Base-by-base conservation (phyloP, 164 flowering plant genomes). In the Houttuynia cordata region DNA sequence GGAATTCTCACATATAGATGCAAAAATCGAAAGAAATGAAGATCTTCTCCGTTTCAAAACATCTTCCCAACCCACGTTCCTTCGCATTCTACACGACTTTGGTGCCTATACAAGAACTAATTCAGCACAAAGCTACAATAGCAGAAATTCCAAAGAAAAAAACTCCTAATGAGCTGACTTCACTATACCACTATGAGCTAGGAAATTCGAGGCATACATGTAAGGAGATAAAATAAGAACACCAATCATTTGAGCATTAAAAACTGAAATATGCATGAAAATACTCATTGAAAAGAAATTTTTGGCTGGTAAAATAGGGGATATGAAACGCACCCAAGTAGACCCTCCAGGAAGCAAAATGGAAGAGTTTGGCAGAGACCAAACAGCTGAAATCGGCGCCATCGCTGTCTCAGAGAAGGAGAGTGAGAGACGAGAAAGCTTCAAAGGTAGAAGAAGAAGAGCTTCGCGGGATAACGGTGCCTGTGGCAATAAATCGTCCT, bases 311-410 rank as follows among this genome's bases (percentile, higher is more conserved):
- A 60, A 51, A 17, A n/a, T 20, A 23, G 39, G 34, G 19, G 4
- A 37, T 15, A 39, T 22, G 37, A 23, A 52, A 41, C 67, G 70
- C 58, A 50, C 10, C 0, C 64, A 0, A 12, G 71, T 60, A 40
- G 72, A 25, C 51, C 49, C 62, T 54, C 51, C 63, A 18, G 51
- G 23, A 30, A 66, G 42, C 41, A 52, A 7, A 1, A 39, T 53
- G 22, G 59, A 54, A 51, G 60, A 63, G 18, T 56, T 63, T 0
- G 72, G 61, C 9, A 67, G 69, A 60, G 57, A 64, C 61, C 73
- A 76, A 56, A 60, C 62, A 9, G 73, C 73, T 8, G 77, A 73
- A 63, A 76, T 68, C 15, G 75, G 73, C 14, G 79, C 80, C 86
- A 79, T 53, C 24, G 39, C 39, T 24, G 63, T n/a, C n/a, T n/a